These are phyloP conservation scores for Pestalotiopsis sp. DNA, from an alignment of 2,329 filamentous ascomycete species.

Conservation along the genomic window DNA sequence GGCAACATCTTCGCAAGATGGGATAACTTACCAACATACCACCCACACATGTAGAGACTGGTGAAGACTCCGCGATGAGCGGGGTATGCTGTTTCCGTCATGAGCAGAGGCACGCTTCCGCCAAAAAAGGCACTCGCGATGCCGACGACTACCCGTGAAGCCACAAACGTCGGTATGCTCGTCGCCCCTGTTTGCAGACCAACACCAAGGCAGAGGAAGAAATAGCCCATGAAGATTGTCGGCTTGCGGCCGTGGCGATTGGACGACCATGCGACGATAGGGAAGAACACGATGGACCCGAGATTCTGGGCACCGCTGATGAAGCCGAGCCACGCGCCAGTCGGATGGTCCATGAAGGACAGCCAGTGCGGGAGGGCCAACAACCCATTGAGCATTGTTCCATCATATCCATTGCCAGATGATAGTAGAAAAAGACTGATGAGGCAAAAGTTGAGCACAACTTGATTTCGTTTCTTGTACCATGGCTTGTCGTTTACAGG, in stretches of 20 bases:
- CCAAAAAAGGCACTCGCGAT: constrained; percentile 26
- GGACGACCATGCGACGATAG: constrained; percentile 40
- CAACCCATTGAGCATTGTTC: constrained; percentile 42
- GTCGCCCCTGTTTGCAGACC: constrained; percentile 27
- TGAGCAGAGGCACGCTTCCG: constrained; percentile 27
- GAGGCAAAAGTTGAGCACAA: constrained; percentile 21
- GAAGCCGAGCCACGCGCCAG: constrained; percentile 37
- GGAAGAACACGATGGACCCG: constrained; percentile 40
- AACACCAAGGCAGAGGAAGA: constrained; percentile 30
- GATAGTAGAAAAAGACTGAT: not conserved
- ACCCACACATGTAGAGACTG: not conserved
- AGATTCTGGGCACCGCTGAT: constrained; percentile 40
- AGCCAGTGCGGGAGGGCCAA: constrained; percentile 45
- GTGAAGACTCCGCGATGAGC: constrained; percentile 23
- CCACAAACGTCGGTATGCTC: constrained; percentile 24
- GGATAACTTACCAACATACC: constrained; percentile 11
- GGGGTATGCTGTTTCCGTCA: constrained; percentile 31
- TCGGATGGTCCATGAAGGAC: constrained; percentile 41
- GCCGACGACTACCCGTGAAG: constrained; percentile 29
- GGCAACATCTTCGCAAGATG: not conserved
- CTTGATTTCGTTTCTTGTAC: not conserved
- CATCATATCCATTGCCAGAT: constrained; percentile 36
- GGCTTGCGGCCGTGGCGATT: constrained; percentile 37
- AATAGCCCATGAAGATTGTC: constrained; percentile 35
- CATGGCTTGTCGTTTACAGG: not conserved